Base-by-base conservation (phyloP, 148 eudicot species). In the Nepenthes mirabilis region DNA sequence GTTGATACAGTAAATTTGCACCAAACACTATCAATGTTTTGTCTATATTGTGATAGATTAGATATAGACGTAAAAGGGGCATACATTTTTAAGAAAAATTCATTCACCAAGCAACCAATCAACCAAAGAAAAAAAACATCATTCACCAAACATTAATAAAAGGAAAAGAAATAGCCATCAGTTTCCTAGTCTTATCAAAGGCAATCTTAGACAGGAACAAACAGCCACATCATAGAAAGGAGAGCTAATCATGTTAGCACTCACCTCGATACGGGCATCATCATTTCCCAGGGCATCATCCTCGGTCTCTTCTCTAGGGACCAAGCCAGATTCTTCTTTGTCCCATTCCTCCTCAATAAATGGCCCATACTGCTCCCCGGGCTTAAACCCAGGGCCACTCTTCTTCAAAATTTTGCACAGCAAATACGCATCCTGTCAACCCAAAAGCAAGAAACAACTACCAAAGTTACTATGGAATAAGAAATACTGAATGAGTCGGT, bases 341-440 rank as follows among this genome's bases (percentile, higher is more conserved):
- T 81, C 87, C 95, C 95, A 87, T 65, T 87, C 95, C 76, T 83
- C 95, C 63, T 83, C 89, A 36, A 87, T 69, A 77, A 87, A 87
- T 11, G 95, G 95, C 58, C 89, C 95, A 75, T 87, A 87, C 35
- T 86, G 82, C 69, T 87, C 89, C 56, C 89, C 89, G 55, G 82
- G 87, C 55, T 86, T 86, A 55, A 86, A 86, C 45, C 95, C 95
- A 34, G 84, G 75, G 33, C 95, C 95, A 64, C 84, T 81, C 72
- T 87, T 87, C 74, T 87, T 83, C 70, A 87, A 87, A 76, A 87
- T 87, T 72, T 86, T 77, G 75, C 95, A 87, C 43, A 87, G 66
- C 75, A 87, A 77, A 77, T 81, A 83, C 35, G 95, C 71, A 65
- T 83, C 89, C 95, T 87, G n/a, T 11, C 58, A 36, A 55, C 33